These are phyloP conservation scores for Cyclocybe cylindracea DNA, from an alignment of 768 basidiomycete genomes.

Conservation along the genomic window DNA sequence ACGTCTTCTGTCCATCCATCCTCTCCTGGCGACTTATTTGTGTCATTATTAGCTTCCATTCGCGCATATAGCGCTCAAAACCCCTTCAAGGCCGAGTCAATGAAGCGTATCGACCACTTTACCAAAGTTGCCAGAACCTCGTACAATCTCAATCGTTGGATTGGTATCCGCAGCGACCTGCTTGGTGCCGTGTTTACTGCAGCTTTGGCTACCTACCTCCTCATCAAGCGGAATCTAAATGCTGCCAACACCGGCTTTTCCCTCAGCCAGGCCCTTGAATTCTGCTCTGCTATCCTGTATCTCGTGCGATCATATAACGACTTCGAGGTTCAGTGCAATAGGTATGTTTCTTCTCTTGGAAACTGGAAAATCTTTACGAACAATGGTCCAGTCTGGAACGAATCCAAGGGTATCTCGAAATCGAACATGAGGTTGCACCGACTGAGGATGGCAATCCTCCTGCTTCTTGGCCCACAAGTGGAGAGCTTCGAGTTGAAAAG, in stretches of 20 bases:
- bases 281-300: conserved; percentile 58
- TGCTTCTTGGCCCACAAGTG: conserved; percentile 67
- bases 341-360: conserved; percentile 24
- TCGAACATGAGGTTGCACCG: conserved; percentile 56
- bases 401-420: conserved; percentile 61
- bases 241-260: conserved; percentile 54
- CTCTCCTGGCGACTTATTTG: not conserved
- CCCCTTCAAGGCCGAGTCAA: conserved; percentile 46
- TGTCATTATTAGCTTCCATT: conserved; percentile 44
- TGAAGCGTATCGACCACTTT: conserved; percentile 56
- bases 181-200: conserved; percentile 59
- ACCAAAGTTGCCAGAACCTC: conserved; percentile 45
- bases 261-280: conserved; percentile 59
- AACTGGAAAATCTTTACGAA: not conserved
- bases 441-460: conserved; percentile 50
- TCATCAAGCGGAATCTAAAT: conserved; percentile 34
- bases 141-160: conserved; percentile 54
- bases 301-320: conserved; percentile 45
- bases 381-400: conserved; percentile 48
- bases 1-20: conserved; percentile 12
- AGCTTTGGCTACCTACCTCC: conserved; percentile 55
- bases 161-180: conserved; percentile 54
- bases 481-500: conserved; percentile 53
- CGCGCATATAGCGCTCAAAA: conserved; percentile 67
- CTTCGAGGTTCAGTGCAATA: conserved; percentile 48